Evolutionary conservation across 495 filamentous ascomycete genomes (phyloP).

Genomic region (Penicillium cosmopolitanum): DNA sequence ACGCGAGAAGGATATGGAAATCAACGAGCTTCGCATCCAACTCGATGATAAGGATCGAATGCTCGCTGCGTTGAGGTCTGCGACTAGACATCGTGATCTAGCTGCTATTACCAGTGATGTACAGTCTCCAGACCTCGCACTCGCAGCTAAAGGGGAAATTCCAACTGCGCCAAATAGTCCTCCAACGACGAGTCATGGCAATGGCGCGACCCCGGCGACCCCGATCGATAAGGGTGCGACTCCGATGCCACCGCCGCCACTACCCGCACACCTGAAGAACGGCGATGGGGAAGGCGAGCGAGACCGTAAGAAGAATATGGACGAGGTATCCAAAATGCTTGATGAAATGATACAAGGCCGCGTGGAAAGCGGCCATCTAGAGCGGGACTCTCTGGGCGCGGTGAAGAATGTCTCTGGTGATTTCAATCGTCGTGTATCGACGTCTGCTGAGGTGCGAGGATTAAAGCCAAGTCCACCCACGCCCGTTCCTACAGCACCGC

Average conservation of each 20-base stretch:
- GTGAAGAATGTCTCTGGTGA: slow-evolving; percentile 46
- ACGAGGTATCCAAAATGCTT: slow-evolving; percentile 86
- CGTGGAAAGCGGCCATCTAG: slow-evolving; percentile 68
- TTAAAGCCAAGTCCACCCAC: slow-evolving; percentile 26
- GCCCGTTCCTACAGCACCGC: slow-evolving; percentile 10
- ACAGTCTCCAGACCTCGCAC: slow-evolving; percentile 35
- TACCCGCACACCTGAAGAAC: no score
- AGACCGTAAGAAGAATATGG: slow-evolving; percentile 64
- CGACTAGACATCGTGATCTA: slow-evolving; percentile 81
- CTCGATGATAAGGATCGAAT: slow-evolving; percentile 96
- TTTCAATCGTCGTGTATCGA: slow-evolving; percentile 42
- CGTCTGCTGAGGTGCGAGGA: slow-evolving; percentile 32
- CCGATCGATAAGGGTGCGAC: slow-evolving; percentile 24
- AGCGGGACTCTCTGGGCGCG: slow-evolving; percentile 61
- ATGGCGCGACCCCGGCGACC: no score
- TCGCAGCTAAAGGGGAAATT: slow-evolving; percentile 30
- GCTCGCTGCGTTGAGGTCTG: slow-evolving; percentile 84
- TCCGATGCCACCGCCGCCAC: slow-evolving; percentile 11
- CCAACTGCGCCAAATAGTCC: slow-evolving; percentile 36
- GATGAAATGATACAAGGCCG: slow-evolving; percentile 94
- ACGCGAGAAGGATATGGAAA: slow-evolving; percentile 91
- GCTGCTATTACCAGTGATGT: slow-evolving; percentile 64
- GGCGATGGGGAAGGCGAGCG: slow-evolving; percentile 48
- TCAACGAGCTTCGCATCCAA: slow-evolving; percentile 83
- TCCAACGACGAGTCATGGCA: slow-evolving; percentile 15